Evolutionary conservation across 371 early-diverging fungal genomes (phyloP).

Genomic region (Basidiobolus heterosporus): DNA sequence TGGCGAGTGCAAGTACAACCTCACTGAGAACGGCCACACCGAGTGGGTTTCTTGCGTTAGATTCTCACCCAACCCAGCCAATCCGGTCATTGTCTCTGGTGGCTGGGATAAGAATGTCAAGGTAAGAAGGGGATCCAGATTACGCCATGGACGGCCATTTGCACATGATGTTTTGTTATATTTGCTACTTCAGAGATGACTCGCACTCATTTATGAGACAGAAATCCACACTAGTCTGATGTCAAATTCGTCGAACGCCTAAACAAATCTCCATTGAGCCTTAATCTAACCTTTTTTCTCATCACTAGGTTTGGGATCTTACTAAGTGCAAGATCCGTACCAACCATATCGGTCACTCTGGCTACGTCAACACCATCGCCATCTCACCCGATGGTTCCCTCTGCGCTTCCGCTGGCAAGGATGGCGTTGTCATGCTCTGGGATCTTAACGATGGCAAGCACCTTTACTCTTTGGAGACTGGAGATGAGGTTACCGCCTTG

Average conservation of each 20-base stretch:
- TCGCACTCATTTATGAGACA: constrained; percentile 28
- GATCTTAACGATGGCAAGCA: constrained; percentile 98
- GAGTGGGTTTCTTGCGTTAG: constrained; percentile 97
- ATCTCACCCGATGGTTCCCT: constrained; percentile 99
- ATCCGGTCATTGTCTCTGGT: constrained; percentile 91
- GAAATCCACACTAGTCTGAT: too few species aligned
- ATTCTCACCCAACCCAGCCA: constrained; percentile 95
- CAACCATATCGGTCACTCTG: constrained; percentile 97
- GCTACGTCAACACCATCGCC: constrained; percentile 93
- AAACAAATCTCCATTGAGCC: too few species aligned
- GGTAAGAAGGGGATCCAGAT: too few species aligned
- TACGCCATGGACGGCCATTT: too few species aligned
- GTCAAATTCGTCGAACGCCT: too few species aligned
- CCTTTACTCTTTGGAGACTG: constrained; percentile 95
- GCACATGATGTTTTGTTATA: constrained; percentile 10
- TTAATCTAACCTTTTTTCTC: neutral
- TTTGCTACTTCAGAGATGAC: constrained; percentile 49
- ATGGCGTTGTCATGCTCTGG: constrained; percentile 97
- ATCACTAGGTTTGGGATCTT: constrained; percentile 86
- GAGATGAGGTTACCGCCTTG: constrained; percentile 87
- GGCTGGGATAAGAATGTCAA: constrained; percentile 99
- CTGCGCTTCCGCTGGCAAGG: constrained; percentile 98
- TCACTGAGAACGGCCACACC: constrained; percentile 83
- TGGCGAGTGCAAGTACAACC: constrained; percentile 96
- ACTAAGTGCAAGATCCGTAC: constrained; percentile 93